These are phyloP conservation scores for Penicillium concentricum DNA, from an alignment of 2,329 filamentous ascomycete genomes.

Conservation along the genomic window DNA sequence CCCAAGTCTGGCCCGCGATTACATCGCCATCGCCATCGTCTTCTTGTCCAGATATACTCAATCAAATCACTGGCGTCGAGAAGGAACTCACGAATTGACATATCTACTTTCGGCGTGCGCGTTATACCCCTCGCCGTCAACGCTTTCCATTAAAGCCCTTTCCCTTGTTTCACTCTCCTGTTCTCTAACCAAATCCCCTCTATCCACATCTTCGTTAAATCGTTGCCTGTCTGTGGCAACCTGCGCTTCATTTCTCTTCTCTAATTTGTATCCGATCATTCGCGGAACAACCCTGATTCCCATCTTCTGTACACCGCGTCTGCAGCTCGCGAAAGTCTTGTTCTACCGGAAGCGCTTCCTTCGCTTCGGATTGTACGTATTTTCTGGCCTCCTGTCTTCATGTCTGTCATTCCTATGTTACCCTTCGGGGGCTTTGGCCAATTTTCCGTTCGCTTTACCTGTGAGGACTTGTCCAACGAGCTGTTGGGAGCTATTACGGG, in stretches of 20 bases:
- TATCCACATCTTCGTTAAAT: not conserved
- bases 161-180: not conserved
- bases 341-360: conserved; percentile 15
- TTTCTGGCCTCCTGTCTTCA: conserved; percentile 19
- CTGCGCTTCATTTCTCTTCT: not conserved
- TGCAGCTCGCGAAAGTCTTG: conserved; percentile 10
- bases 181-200: not conserved
- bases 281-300: not conserved
- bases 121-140: too few relatives aligned
- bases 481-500: not conserved
- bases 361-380: conserved; percentile 44
- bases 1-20: not conserved
- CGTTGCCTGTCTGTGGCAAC: conserved; percentile 3
- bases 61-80: not conserved
- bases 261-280: not conserved
- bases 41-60: too few relatives aligned
- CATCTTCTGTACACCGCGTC: conserved; percentile 18
- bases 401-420: conserved; percentile 8
- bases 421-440: conserved; percentile 12
- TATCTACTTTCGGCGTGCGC: not conserved
- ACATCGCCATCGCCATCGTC: not conserved
- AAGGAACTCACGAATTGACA: not conserved
- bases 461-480: not conserved
- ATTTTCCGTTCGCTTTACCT: conserved; percentile 3
- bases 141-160: not conserved